Evolutionary conservation across 139 green algal genomes (phyloP).

Genomic region (Asterochloris sp.): DNA sequence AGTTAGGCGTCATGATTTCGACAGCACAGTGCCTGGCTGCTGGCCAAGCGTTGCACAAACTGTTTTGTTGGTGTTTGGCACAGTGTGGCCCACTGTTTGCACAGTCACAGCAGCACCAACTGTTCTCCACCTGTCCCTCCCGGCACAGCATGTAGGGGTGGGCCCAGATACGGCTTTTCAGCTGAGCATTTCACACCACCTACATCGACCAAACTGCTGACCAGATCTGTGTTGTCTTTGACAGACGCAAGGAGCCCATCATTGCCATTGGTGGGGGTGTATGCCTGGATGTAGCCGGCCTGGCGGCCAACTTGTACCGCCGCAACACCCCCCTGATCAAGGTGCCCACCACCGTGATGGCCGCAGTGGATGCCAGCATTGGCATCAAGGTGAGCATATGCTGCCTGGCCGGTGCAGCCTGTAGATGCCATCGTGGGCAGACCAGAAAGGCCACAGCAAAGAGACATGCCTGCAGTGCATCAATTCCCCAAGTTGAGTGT

Average conservation of each 20-base stretch:
- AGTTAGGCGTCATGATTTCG: too few species aligned
- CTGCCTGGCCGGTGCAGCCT: too few species aligned
- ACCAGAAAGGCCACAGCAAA: too few species aligned
- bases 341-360: slow-evolving; percentile 57
- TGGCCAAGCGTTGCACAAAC: too few species aligned
- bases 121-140: neutral
- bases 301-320: slow-evolving; percentile 48
- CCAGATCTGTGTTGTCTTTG: neutral
- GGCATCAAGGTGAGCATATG: slow-evolving; percentile 34
- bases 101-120: neutral
- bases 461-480: too few species aligned
- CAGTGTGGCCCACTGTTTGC: too few species aligned
- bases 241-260: slow-evolving; percentile 46
- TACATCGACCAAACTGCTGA: neutral
- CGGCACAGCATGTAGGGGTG: neutral
- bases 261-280: slow-evolving; percentile 55
- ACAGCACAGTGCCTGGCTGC: too few species aligned
- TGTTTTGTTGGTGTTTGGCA: too few species aligned
- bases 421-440: too few species aligned
- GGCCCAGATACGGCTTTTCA: neutral
- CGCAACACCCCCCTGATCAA: slow-evolving; percentile 52
- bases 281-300: slow-evolving; percentile 39
- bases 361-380: slow-evolving; percentile 46
- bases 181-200: neutral
- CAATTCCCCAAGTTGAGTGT: too few species aligned